Evolutionary conservation across 2,329 filamentous ascomycete genomes (phyloP).

Genomic region (Acarospora socialis): DNA sequence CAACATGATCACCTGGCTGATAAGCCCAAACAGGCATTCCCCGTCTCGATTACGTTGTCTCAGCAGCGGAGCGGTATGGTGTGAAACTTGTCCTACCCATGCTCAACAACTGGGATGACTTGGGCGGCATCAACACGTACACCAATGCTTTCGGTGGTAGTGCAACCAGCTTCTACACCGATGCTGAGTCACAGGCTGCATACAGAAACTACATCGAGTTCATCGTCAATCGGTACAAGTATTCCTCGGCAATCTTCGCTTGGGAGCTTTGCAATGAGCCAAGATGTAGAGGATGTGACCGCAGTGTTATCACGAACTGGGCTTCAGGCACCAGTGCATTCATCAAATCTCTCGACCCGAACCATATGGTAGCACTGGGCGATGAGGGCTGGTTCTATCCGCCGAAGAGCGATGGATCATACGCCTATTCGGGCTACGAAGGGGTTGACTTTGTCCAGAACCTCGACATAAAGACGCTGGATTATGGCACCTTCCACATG

Average conservation of each 20-base stretch:
- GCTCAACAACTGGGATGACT: conserved; percentile 57
- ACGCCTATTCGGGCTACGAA: conserved; percentile 38
- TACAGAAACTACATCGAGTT: conserved; percentile 49
- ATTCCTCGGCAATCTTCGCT: conserved; percentile 46
- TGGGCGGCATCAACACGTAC: conserved; percentile 49
- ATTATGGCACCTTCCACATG: conserved; percentile 42
- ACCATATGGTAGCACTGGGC: conserved; percentile 49
- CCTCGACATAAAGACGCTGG: conserved; percentile 38
- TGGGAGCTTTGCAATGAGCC: conserved; percentile 58
- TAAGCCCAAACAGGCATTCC: conserved; percentile 42
- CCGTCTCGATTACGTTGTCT: conserved; percentile 50
- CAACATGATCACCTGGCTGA: too few species aligned
- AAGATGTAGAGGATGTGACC: conserved; percentile 45
- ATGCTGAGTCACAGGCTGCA: conserved; percentile 36
- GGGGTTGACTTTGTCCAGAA: conserved; percentile 39
- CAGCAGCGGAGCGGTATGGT: conserved; percentile 42
- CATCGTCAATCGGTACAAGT: conserved; percentile 45
- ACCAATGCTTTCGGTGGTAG: conserved; percentile 38
- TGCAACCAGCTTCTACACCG: conserved; percentile 44
- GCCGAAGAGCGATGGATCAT: conserved; percentile 32
- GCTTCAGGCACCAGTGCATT: conserved; percentile 42
- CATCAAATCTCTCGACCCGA: conserved; percentile 47
- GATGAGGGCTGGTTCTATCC: conserved; percentile 46
- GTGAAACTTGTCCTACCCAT: conserved; percentile 46
- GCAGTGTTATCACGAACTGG: conserved; percentile 46